phyloP scores from a whole-genome alignment of 2,329 filamentous ascomycete species.

The Cladosporium oxysporum region DNA sequence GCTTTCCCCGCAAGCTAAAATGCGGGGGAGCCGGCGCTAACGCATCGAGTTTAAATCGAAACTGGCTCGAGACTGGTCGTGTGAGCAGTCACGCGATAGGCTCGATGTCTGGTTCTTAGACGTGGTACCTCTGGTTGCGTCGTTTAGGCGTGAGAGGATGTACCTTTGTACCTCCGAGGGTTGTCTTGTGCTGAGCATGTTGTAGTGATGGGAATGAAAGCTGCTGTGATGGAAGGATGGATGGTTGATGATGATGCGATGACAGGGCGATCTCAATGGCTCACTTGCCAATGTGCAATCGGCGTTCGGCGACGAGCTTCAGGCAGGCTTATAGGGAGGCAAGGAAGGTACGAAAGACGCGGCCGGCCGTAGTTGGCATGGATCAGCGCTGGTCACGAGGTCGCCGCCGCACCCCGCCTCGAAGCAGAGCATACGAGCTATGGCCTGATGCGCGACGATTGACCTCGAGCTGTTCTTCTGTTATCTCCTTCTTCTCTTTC shows the following conservation, averaged over 20 bases:
- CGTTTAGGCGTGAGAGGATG: background rate
- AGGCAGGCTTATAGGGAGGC: constrained; percentile 7
- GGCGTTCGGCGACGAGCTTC: background rate
- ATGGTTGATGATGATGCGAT: background rate
- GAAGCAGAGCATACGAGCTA: constrained; percentile 20
- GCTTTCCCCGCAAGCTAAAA: background rate
- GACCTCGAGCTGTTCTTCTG: constrained; percentile 15
- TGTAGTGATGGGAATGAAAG: background rate
- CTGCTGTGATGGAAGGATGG: background rate
- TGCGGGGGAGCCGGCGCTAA: background rate
- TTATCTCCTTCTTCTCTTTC: background rate
- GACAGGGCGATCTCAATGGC: background rate
- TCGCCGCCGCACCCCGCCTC: constrained; percentile 11
- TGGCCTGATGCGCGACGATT: constrained; percentile 18
- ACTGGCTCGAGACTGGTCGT: background rate
- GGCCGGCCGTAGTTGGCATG: constrained; percentile 6
- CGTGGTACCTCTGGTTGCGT: background rate
- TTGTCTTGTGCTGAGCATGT: background rate
- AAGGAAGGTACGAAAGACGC: constrained; percentile 16
- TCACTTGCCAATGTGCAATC: background rate
- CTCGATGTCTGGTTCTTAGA: constrained; percentile 4
- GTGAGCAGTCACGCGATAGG: constrained; percentile 12
- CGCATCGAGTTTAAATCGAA: background rate
- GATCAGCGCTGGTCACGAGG: constrained; percentile 18
- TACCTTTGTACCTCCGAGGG: background rate